phyloP scores from a whole-genome alignment of 805 yeast genomes.

The Saturnispora dispora region DNA sequence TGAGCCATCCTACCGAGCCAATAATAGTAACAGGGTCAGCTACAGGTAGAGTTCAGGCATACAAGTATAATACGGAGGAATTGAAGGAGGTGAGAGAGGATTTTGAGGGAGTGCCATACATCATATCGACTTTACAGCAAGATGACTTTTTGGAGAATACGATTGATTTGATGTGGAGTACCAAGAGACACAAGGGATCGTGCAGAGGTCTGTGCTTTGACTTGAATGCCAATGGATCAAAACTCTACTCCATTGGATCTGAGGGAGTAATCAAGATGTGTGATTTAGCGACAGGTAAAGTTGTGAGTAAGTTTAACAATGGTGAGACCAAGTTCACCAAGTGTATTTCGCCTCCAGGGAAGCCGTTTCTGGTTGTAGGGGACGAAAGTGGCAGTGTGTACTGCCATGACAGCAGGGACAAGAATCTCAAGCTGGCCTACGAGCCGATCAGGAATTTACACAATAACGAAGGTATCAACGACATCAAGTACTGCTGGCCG shows the following conservation, averaged over 20 bases:
- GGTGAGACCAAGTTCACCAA: slow-evolving; percentile 28
- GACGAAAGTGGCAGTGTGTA: slow-evolving; percentile 61
- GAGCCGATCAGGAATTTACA: slow-evolving; percentile 44
- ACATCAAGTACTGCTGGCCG: slow-evolving; percentile 59
- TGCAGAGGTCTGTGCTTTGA: slow-evolving; percentile 68
- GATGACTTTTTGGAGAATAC: slow-evolving; percentile 21
- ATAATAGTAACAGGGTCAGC: slow-evolving; percentile 66
- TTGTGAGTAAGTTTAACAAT: slow-evolving; percentile 38
- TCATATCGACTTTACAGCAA: slow-evolving; percentile 20
- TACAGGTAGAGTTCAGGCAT: slow-evolving; percentile 64
- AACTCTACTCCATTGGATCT: slow-evolving; percentile 63
- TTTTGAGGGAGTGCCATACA: slow-evolving; percentile 26
- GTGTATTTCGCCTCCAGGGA: slow-evolving; percentile 36
- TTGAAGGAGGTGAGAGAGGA: slow-evolving; percentile 29
- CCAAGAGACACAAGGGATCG: slow-evolving; percentile 84
- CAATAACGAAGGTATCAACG: slow-evolving; percentile 71
- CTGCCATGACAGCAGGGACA: slow-evolving; percentile 50
- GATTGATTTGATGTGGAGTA: slow-evolving; percentile 55
- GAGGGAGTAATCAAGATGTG: slow-evolving; percentile 77
- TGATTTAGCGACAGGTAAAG: slow-evolving; percentile 63
- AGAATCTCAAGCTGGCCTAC: slow-evolving; percentile 35
- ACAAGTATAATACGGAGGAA: slow-evolving; percentile 44
- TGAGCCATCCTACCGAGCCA: slow-evolving; percentile 69
- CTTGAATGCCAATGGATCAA: slow-evolving; percentile 40
- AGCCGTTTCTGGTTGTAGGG: slow-evolving; percentile 46